phyloP scores from a whole-genome alignment of 768 basidiomycete species.

The Pleurotus citrinopileatus region DNA sequence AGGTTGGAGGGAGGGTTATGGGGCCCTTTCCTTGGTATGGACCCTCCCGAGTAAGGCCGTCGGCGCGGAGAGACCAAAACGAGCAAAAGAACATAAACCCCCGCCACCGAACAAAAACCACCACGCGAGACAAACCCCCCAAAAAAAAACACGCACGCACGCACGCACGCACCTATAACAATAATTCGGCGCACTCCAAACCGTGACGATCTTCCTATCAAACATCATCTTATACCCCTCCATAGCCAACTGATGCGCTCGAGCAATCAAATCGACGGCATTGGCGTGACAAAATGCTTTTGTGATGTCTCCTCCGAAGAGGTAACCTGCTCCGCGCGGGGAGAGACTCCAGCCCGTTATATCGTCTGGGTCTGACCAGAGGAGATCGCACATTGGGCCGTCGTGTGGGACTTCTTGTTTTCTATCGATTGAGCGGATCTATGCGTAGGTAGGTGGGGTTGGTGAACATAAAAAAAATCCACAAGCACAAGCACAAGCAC shows the following conservation, averaged over 20 bases:
- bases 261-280: conserved; percentile 89
- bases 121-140: too few relatives aligned
- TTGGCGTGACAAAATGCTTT: conserved; percentile 89
- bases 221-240: conserved; percentile 98
- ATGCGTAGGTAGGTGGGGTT: too few relatives aligned
- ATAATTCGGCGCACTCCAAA: conserved; percentile 98
- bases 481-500: conserved; percentile 16
- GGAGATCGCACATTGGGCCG: conserved; percentile 95
- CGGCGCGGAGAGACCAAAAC: too few relatives aligned
- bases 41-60: too few relatives aligned
- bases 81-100: too few relatives aligned
- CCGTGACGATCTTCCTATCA: conserved; percentile 91
- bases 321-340: conserved; percentile 94
- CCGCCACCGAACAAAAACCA: too few relatives aligned
- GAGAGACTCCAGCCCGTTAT: conserved; percentile 95
- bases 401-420: conserved; percentile 99
- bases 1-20: too few relatives aligned
- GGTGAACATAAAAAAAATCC: too few relatives aligned
- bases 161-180: conserved; percentile 91
- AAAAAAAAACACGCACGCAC: too few relatives aligned
- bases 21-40: too few relatives aligned
- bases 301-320: conserved; percentile 92
- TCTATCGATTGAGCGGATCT: conserved; percentile 93
- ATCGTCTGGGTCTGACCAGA: conserved; percentile 99
- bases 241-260: conserved; percentile 98